These are phyloP conservation scores for Pelargonium cotyledonis DNA, from an alignment of 441 rosid genomes.

Conservation along the genomic window DNA sequence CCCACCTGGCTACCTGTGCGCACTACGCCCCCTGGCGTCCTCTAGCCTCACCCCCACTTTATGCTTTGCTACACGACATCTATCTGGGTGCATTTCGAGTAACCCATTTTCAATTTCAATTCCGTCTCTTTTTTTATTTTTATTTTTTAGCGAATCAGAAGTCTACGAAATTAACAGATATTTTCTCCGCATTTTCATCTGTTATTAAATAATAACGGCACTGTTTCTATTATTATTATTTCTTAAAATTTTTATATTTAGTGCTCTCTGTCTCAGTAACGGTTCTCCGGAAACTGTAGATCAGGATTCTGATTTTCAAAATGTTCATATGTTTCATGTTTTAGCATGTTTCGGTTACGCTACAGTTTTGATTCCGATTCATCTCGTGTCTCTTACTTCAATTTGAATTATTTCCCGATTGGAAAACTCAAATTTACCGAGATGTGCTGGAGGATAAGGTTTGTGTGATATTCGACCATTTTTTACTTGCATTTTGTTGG, in stretches of 20 bases:
- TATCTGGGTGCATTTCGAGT: no score
- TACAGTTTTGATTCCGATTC: neutral
- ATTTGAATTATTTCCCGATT: neutral
- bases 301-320: neutral
- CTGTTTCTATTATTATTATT: slow-evolving; percentile 1
- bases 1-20: no score
- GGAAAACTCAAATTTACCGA: neutral
- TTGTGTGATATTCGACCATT: neutral
- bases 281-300: slow-evolving; percentile 6
- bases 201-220: neutral
- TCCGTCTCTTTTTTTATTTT: no score
- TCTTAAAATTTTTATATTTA: neutral
- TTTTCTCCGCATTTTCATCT: no score
- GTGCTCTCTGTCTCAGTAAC: neutral
- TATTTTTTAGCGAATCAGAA: no score
- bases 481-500: no score
- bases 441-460: slow-evolving; percentile 2
- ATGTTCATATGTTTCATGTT: neutral
- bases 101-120: no score
- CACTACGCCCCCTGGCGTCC: no score
- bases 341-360: neutral
- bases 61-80: no score
- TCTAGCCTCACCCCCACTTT: no score
- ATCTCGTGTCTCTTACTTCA: neutral
- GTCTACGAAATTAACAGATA: no score